Evolutionary conservation across 2,329 filamentous ascomycete genomes (phyloP), one percentile per base, ranked within the genome.

Genomic region (Teratosphaeria epicoccoides): DNA sequence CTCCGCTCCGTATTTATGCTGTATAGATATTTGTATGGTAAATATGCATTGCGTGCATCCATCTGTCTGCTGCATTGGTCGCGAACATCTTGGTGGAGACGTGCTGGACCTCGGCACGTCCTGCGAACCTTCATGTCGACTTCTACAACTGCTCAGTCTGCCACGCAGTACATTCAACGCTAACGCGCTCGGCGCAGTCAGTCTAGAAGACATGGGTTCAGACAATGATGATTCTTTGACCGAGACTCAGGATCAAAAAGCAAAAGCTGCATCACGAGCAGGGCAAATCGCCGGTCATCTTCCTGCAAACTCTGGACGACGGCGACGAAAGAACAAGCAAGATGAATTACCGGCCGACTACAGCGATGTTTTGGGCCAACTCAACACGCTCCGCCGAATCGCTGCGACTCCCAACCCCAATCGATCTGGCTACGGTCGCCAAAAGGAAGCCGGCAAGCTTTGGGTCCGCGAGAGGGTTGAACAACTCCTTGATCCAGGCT

Each of bases 391-490:
- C 1, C 71, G 70, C 14, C 68, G 64, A 6, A 75, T 81, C 33
- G 80, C 81, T 10, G 67, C 71, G 22, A 82, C 75, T 1, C 80
- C 81, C 1, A 71, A 81, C 49, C 63, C 71, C 0, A 73, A 67
- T 6, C 76, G 76, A 51, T 70, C 76, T 55, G 81, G 81, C 23
- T 84, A 83, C 56, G 65, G 78, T n/a, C 75, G 78, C 4, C 81
- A 84, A 61, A 82, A 81, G 57, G 71, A 79, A 64, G 75, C 79
- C 2, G 81, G 81, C 1, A 84, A 84, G 11, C 71, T 84, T 17
- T 83, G 80, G 80, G 80, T 83, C 0, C 74, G 80, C 22, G 80
- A 84, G 59, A 71, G 81, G 2, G 76, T 84, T 17, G 71, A 78
- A 4, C 68, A 75, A 26, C 68, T 84, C n/a, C 70, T 84, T 10